Conservation (phyloP, 2,329 filamentous ascomycete genomes). For the Fusarium zealandicum region DNA sequence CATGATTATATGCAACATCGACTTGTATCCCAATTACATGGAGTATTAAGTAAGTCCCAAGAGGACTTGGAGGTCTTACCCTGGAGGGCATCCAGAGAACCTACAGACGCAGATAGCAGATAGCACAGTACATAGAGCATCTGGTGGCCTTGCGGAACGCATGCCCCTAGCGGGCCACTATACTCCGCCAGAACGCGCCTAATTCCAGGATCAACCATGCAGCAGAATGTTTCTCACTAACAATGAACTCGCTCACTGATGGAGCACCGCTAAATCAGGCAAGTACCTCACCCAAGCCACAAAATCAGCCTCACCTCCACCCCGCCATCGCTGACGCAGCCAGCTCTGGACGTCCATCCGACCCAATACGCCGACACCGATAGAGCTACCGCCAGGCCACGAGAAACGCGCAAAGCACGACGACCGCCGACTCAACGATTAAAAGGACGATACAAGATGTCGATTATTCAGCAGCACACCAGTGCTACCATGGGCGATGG, state of each 20-base stretch:
- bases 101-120: no score
- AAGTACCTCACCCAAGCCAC: conserved; percentile 28
- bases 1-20: no score
- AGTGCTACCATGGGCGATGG: conserved; percentile 66
- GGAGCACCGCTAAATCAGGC: conserved; percentile 19
- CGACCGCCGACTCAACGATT: neutral
- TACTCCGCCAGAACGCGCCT: no score
- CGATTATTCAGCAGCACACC: conserved; percentile 72
- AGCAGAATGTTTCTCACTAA: no score
- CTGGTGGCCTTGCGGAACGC: no score
- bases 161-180: no score
- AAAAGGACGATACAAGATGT: conserved; percentile 54
- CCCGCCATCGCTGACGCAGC: conserved; percentile 47
- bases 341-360: conserved; percentile 27
- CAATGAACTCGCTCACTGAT: neutral
- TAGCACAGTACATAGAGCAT: no score
- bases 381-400: conserved; percentile 10
- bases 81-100: no score
- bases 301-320: conserved; percentile 40
- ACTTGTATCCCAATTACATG: no score
- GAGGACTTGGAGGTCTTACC: no score
- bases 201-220: no score
- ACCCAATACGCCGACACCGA: conserved; percentile 21
- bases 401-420: conserved; percentile 9
- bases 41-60: no score